Conservation (phyloP, 208 protist species). For the Balamuthia mandrillaris region DNA sequence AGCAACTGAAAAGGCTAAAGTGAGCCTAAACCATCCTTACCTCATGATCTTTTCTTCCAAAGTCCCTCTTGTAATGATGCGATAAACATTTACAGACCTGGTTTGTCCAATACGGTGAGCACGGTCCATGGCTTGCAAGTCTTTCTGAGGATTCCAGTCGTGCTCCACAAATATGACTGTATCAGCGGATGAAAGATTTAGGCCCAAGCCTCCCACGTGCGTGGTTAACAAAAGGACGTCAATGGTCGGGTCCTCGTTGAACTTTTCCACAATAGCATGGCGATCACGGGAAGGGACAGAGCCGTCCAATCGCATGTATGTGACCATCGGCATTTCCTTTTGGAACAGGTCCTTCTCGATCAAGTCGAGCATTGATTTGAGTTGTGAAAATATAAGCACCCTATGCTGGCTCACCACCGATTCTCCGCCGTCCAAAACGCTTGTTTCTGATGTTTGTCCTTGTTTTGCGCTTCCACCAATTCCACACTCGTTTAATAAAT, state of each 20-base stretch:
- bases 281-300: conserved; percentile 10
- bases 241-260: conserved; percentile 82
- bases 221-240: conserved; percentile 84
- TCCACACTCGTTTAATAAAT: conserved; percentile 76
- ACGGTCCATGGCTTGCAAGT: conserved; percentile 83
- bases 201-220: conserved; percentile 78
- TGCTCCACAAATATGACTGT: conserved; percentile 85
- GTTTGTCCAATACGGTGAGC: conserved; percentile 78
- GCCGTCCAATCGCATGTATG: conserved; percentile 76
- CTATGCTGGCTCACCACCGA: conserved; percentile 56
- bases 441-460: not conserved
- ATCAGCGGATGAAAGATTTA: conserved; percentile 83
- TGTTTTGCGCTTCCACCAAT: conserved; percentile 59
- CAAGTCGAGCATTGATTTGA: conserved; percentile 73
- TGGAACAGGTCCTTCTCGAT: conserved; percentile 72
- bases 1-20: not conserved
- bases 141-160: conserved; percentile 83
- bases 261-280: conserved; percentile 67
- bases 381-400: conserved; percentile 79
- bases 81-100: conserved; percentile 73
- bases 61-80: conserved; percentile 72
- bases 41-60: conserved; percentile 81
- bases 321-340: conserved; percentile 65
- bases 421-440: not conserved
- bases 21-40: not conserved